Evolutionary conservation across 2,329 filamentous ascomycete genomes (phyloP).

Genomic region (Neocatenulostroma microsporum): DNA sequence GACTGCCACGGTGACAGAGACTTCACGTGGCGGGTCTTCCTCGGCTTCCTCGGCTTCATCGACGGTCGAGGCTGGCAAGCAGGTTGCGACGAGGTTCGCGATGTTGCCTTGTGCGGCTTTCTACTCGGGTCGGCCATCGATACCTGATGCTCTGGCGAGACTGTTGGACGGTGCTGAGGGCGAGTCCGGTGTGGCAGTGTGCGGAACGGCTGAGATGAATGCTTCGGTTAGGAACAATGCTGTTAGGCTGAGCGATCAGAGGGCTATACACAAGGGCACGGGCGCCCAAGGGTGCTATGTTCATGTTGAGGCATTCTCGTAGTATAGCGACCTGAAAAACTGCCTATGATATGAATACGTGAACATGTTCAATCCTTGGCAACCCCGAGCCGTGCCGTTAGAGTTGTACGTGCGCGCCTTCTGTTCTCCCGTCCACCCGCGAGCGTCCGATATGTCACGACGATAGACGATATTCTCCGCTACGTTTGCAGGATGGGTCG

Average conservation of each 20-base stretch:
- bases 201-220: conserved; percentile 17
- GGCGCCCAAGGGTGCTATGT: conserved; percentile 20
- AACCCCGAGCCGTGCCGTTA: no score
- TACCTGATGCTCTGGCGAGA: conserved; percentile 11
- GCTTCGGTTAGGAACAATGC: conserved; percentile 17
- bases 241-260: conserved; percentile 15
- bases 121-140: conserved; percentile 19
- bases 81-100: conserved; percentile 4
- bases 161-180: conserved; percentile 20
- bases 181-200: conserved; percentile 19
- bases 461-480: no score
- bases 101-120: conserved; percentile 17
- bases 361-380: no score
- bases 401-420: no score
- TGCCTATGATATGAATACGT: no score
- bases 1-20: no score
- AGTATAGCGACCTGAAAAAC: no score
- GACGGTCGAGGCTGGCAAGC: not conserved
- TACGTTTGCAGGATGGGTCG: no score
- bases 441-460: no score
- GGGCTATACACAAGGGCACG: conserved; percentile 21
- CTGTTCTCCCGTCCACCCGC: no score
- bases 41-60: conserved; percentile 1
- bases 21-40: no score
- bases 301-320: conserved; percentile 19